These are phyloP conservation scores for Euptelea pleiosperma DNA, from an alignment of 164 flowering plant species.

Conservation along the genomic window DNA sequence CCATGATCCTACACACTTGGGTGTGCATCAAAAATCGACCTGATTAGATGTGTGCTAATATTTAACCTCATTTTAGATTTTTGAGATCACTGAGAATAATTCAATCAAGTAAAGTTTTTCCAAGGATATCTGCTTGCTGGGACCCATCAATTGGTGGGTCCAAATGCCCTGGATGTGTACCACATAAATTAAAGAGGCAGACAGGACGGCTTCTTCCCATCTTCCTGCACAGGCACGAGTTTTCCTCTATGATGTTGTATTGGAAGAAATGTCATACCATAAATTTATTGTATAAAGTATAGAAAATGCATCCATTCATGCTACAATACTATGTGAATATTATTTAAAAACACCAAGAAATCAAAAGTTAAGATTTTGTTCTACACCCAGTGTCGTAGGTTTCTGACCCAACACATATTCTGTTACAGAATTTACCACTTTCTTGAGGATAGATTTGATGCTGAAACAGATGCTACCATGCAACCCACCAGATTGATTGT, in stretches of 20 bases:
- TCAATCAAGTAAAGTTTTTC: slow-evolving; percentile 1
- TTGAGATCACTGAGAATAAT: not conserved
- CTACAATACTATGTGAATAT: not conserved
- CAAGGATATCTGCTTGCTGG: too few relatives aligned
- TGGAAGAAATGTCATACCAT: too few relatives aligned
- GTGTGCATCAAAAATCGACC: not conserved
- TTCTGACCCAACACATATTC: not conserved
- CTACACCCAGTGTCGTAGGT: not conserved
- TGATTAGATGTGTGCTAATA: not conserved
- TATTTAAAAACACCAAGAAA: not conserved
- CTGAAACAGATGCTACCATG: slow-evolving; percentile 71
- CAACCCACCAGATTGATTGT: slow-evolving; percentile 55
- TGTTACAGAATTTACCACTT: slow-evolving; percentile 59
- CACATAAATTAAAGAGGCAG: not conserved
- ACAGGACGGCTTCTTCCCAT: not conserved
- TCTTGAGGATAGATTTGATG: slow-evolving; percentile 53
- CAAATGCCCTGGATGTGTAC: slow-evolving; percentile 1
- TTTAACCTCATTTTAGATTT: not conserved
- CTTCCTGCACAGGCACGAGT: not conserved
- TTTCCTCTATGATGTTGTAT: too few relatives aligned
- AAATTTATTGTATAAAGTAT: too few relatives aligned
- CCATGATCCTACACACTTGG: not conserved
- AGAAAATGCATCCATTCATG: not conserved
- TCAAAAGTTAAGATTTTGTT: not conserved
- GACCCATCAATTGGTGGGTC: too few relatives aligned